phyloP scores from a whole-genome alignment of 164 flowering plant genomes.

The Cinnamomum chago region DNA sequence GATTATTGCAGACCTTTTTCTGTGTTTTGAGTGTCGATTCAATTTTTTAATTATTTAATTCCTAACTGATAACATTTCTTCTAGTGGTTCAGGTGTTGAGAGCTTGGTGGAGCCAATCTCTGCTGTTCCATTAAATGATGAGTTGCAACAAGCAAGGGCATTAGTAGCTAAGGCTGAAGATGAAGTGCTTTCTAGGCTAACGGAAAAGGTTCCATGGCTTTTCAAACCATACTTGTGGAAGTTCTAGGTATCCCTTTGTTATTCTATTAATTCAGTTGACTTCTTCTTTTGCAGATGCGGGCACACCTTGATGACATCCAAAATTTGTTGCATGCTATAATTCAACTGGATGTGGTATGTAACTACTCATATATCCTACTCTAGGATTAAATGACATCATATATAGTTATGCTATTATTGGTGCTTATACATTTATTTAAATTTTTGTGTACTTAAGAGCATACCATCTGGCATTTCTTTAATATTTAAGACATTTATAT shows the following conservation, averaged over 20 bases:
- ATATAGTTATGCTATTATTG: background rate
- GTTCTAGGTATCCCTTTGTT: background rate
- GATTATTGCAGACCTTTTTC: background rate
- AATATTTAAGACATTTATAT: too few relatives aligned
- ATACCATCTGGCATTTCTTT: too few relatives aligned
- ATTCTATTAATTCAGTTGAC: constrained; percentile 15
- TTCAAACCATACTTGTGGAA: constrained; percentile 7
- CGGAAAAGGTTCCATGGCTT: constrained; percentile 59
- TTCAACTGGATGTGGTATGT: constrained; percentile 73
- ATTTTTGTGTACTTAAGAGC: too few relatives aligned
- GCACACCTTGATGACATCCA: constrained; percentile 55
- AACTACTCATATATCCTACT: background rate
- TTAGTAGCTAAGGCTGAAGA: constrained; percentile 68
- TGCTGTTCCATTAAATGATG: constrained; percentile 86
- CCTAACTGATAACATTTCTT: constrained; percentile 23
- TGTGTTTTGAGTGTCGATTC: background rate
- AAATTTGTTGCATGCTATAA: constrained; percentile 32
- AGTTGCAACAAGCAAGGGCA: constrained; percentile 74
- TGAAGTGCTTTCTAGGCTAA: constrained; percentile 65
- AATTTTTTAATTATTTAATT: constrained; percentile 2
- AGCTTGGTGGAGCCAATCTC: constrained; percentile 76
- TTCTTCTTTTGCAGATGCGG: constrained; percentile 45
- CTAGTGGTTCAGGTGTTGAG: constrained; percentile 77
- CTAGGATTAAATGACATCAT: background rate
- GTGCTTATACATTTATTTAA: background rate